These are phyloP conservation scores for Morella rubra DNA, from an alignment of 306 rosid species.

Conservation along the genomic window DNA sequence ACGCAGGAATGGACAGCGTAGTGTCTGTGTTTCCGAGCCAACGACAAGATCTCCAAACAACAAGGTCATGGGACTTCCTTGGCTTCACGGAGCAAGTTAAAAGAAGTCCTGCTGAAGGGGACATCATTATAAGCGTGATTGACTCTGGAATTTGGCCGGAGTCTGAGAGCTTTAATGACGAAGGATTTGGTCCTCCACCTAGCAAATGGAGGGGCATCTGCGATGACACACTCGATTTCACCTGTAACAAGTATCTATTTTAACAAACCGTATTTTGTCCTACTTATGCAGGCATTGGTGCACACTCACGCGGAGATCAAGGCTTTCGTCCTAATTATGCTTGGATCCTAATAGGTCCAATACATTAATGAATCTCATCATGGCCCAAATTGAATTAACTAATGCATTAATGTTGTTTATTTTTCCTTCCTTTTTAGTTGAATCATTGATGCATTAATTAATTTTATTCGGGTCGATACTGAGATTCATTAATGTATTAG, in stretches of 20 bases:
- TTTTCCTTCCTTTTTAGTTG: no score
- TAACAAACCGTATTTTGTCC: not conserved
- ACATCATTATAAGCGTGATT: slow-evolving; percentile 43
- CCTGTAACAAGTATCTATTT: slow-evolving; percentile 44
- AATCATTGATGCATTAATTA: no score
- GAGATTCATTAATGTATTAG: no score
- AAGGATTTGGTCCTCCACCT: slow-evolving; percentile 52
- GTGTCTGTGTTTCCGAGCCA: slow-evolving; percentile 49
- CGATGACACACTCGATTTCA: slow-evolving; percentile 31
- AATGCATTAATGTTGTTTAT: no score
- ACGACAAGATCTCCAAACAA: slow-evolving; percentile 40
- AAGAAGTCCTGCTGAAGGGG: slow-evolving; percentile 30
- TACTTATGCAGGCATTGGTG: no score
- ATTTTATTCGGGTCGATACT: no score
- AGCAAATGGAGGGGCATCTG: slow-evolving; percentile 58
- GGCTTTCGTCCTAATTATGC: no score
- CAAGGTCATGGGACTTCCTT: slow-evolving; percentile 63
- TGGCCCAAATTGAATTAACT: no score
- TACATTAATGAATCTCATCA: no score
- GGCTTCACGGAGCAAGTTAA: slow-evolving; percentile 37
- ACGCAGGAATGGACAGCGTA: slow-evolving; percentile 43
- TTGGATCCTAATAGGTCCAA: no score
- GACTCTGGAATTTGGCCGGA: slow-evolving; percentile 62
- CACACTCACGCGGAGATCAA: no score
- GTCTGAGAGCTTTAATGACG: slow-evolving; percentile 39